Percentiles rank a stretch among this genome's conserved stretches.
Evolutionary conservation across 1,284 basidiomycete species (phyloP).

Genomic region (Ceratobasidium sp.): DNA sequence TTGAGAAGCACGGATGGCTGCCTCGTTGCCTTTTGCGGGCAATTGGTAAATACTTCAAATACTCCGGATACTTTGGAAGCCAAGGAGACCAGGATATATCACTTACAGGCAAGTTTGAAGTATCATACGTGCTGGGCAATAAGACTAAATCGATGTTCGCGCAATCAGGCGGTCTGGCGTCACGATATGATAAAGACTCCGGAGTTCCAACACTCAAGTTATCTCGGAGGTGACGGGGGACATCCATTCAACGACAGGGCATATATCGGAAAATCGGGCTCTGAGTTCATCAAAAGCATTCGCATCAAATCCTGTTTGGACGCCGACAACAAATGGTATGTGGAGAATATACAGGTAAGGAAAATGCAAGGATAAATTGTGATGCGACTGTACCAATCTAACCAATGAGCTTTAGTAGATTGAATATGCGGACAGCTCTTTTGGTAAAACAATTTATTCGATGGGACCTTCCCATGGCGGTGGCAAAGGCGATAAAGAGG

Average conservation of each 20-base stretch:
- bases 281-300: background rate
- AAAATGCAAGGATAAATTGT: background rate
- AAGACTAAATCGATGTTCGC: background rate
- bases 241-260: slow-evolving; percentile 2
- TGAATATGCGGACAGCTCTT: background rate
- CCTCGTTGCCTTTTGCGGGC: slow-evolving; percentile 14
- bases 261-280: background rate
- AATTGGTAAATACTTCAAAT: background rate
- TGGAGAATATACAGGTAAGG: background rate
- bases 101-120: slow-evolving; percentile 18
- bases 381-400: background rate
- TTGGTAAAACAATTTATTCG: background rate
- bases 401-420: too few relatives aligned
- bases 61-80: too few relatives aligned
- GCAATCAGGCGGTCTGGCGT: background rate
- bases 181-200: background rate
- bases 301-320: background rate
- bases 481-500: background rate
- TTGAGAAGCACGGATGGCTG: slow-evolving; percentile 5
- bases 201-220: background rate
- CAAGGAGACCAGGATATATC: background rate
- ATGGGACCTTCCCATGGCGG: slow-evolving; percentile 7
- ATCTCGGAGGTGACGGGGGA: background rate
- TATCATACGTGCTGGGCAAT: background rate
- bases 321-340: background rate